Percentiles rank a stretch among this genome's conserved stretches.
phyloP scores from a whole-genome alignment of 306 rosid species.

The Rosa chinensis region DNA sequence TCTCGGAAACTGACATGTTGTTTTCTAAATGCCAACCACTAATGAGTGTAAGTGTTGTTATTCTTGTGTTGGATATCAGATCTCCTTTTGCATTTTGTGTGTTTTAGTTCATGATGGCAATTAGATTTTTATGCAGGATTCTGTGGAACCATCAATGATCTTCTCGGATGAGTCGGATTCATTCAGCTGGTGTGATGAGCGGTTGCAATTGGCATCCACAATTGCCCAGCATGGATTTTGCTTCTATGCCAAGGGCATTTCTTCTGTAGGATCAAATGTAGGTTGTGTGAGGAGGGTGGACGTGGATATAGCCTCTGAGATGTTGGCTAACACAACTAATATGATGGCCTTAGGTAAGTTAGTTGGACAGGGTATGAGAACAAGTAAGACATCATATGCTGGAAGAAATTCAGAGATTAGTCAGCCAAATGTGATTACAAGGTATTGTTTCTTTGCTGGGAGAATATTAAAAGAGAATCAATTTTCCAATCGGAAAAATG shows the following conservation, averaged over 20 bases:
- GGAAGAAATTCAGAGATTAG: slow-evolving; percentile 35
- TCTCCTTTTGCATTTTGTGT: slow-evolving; percentile 7
- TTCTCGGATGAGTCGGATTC: slow-evolving; percentile 49
- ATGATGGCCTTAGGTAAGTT: slow-evolving; percentile 56
- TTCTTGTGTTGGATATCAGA: slow-evolving; percentile 11
- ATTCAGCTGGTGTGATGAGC: slow-evolving; percentile 53
- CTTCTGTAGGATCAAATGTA: slow-evolving; percentile 46
- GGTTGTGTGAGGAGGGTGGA: slow-evolving; percentile 46
- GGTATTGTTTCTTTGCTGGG: slow-evolving; percentile 41
- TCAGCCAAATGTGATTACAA: slow-evolving; percentile 29
- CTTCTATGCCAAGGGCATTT: slow-evolving; percentile 51
- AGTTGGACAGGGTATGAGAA: slow-evolving; percentile 39
- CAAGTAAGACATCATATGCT: slow-evolving; percentile 16
- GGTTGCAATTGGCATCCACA: slow-evolving; percentile 57
- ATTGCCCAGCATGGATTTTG: slow-evolving; percentile 79
- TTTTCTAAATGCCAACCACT: slow-evolving; percentile 47
- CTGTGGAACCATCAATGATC: slow-evolving; percentile 45
- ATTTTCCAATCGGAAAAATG: neutral
- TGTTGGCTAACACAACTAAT: slow-evolving; percentile 57
- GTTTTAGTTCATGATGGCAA: slow-evolving; percentile 23
- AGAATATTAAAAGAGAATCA: neutral
- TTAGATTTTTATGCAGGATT: slow-evolving; percentile 53
- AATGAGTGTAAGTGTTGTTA: slow-evolving; percentile 47
- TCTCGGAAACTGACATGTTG: slow-evolving; percentile 69
- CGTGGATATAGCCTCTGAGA: slow-evolving; percentile 59